Base-by-base conservation (phyloP, 108 stramenopile species). In the Nitzschia sp. region DNA sequence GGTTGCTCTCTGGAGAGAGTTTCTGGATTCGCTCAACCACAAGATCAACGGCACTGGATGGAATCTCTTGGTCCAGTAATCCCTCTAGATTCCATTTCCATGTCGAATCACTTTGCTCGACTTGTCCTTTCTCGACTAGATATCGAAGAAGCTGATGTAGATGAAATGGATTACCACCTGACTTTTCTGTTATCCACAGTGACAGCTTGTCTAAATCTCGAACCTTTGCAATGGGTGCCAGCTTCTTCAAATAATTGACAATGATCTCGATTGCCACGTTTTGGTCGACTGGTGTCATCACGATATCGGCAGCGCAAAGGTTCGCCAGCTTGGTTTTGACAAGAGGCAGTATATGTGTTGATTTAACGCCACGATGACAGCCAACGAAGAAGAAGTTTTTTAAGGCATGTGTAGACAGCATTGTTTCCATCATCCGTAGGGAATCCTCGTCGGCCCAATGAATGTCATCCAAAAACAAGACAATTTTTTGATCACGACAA, bases 381-480 rank as follows among this genome's bases (percentile, higher is more conserved):
- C 70, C 70, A 62, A 61, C 46, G 2, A 71, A 38, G 30, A 71
- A 31, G 36, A 71, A 63, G 29, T 31, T 61, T 38, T 62, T 27
- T 15, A 71, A 19, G 8, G 21, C 30, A 31, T 54, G 13, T 5
- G 28, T 36, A 3, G 66, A 38, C 52, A 55, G 8, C 2, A 67
- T 11, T n/a, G 32, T 29, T 8, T 67, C 32, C 2, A 67, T 25
- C 29, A 67, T 53, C 1, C 35, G 28, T 13, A 62, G 21, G 5
- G 70, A 62, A 30, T 71, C 70, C 16, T 50, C 25, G 31, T 71
- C 70, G 31, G 60, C 70, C 22, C 31, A 36, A 4, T 72, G 72
- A 27, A 72, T 22, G 27, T 72, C 30, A 27, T 72, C 53, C 8
- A 72, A 44, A 8, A 72, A 27, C 62, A 72, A 64, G 17, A 65